Base-by-base conservation (phyloP, 2,329 filamentous ascomycete species). In the Aspergillus pseudotamarii region DNA sequence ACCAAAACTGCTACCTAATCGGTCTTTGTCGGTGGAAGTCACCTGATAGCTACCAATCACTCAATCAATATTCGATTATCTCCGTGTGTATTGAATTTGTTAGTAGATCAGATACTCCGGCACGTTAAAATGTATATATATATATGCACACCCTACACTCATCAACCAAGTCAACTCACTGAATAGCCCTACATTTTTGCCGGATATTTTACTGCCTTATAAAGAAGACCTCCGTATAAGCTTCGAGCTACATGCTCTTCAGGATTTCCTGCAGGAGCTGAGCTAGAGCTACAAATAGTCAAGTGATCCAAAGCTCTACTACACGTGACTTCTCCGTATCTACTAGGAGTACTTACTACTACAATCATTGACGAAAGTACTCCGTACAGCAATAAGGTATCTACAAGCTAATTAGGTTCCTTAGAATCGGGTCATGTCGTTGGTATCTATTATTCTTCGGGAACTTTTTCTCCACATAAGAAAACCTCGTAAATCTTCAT, bases 401-500 rank as follows among this genome's bases (percentile, higher is more conserved):
- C 51, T 55, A 55, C 3, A 23, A 6, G n/a, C 19, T 38, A 12
- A 55, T 38, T 38, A n/a, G 26, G 34, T 3, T 38, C 36, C 21
- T 41, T 0, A 38, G 3, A 26, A 21, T 55, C 10, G n/a, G 32
- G 32, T 38, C 51, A 55, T 55, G 23, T 55, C n/a, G 34, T 64
- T 75, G 74, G 74, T 76, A 76, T 76, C 73, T 75, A 73, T 69
- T 72, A 68, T 68, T 66, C 61, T 68, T 66, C 53, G 63, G 58
- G 23, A 66, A 63, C 59, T 64, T 64, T 68, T 64, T 62, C 45
- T 57, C 55, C 65, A 65, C 63, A 60, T 61, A 60, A 66, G 23
- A 26, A 26, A 68, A 64, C 54, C 62, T 75, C 73, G 64, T 75
- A 67, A 74, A 61, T 74, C 69, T 73, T 74, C 68, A 69, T 65